Conservation (phyloP, 352 stramenopile genomes). For the Phytophthora hybrid region DNA sequence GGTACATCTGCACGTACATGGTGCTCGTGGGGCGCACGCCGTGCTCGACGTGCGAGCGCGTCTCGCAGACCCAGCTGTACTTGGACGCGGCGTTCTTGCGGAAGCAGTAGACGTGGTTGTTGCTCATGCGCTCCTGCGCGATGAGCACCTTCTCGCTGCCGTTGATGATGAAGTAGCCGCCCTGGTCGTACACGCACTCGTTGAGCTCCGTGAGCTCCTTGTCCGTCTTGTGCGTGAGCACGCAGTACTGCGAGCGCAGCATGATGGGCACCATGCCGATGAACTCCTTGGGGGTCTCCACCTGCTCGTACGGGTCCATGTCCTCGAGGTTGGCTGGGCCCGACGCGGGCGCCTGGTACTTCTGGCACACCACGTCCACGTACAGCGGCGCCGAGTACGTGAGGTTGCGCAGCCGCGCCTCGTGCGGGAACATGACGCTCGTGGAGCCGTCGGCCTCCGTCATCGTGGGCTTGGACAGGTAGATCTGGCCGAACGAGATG, state of each 20-base stretch:
- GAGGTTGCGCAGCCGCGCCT: constrained; percentile 98
- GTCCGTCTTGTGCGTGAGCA: constrained; percentile 93
- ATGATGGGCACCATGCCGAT: constrained; percentile 99
- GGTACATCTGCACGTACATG: constrained; percentile 99
- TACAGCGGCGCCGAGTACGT: constrained; percentile 99
- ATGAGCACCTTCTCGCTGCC: constrained; percentile 99
- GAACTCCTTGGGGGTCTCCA: constrained; percentile 94
- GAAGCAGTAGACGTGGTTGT: constrained; percentile 99
- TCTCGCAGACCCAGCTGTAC: constrained; percentile 97
- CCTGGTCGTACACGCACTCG: constrained; percentile 99
- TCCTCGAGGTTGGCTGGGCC: constrained; percentile 83
- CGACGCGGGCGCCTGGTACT: constrained; percentile 73
- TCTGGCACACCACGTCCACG: constrained; percentile 98
- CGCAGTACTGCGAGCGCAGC: constrained; percentile 97
- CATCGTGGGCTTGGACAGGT: constrained; percentile 97
- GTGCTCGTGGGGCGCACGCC: constrained; percentile 95
- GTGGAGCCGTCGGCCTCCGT: constrained; percentile 97
- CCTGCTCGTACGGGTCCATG: constrained; percentile 89
- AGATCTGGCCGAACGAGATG: constrained; percentile 99
- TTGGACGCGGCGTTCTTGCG: constrained; percentile 98
- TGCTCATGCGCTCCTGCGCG: constrained; percentile 99
- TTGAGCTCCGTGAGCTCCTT: constrained; percentile 95
- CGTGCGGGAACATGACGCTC: constrained; percentile 99
- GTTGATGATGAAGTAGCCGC: constrained; percentile 99
- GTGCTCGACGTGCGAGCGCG: constrained; percentile 96